A percentile compares a stretch with the other conserved stretches of the same genome.
Conservation (phyloP, 768 basidiomycete species). For the Boletus vermiculosoides region DNA sequence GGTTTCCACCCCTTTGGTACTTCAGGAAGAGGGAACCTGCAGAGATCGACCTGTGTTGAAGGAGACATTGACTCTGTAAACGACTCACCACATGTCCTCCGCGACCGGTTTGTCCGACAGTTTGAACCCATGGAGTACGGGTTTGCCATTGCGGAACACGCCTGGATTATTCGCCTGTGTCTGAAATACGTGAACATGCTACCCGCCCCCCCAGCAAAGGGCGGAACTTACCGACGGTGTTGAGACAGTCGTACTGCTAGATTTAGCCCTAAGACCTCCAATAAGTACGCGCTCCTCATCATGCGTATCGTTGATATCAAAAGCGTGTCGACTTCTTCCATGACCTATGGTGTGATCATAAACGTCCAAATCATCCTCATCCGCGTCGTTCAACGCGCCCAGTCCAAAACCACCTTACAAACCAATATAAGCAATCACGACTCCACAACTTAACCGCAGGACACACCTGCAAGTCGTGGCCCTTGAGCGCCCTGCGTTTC, state of each 20-base stretch:
- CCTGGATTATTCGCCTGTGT: constrained; percentile 3
- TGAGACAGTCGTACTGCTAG: constrained; percentile 1
- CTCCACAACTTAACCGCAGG: not conserved
- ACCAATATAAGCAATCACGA: constrained; percentile 1
- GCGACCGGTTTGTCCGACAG: constrained; percentile 63
- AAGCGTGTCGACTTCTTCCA: constrained; percentile 54
- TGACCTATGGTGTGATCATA: constrained; percentile 53
- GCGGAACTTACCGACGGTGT: constrained; percentile 13
- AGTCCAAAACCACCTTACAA: constrained; percentile 79
- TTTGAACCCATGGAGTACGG: constrained; percentile 73
- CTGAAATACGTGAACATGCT: constrained; percentile 23
- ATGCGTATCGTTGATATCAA: constrained; percentile 61
- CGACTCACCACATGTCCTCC: constrained; percentile 65
- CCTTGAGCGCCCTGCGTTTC: constrained; percentile 33
- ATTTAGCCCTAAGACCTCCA: constrained; percentile 31
- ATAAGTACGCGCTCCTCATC: constrained; percentile 57
- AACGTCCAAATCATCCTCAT: constrained; percentile 87
- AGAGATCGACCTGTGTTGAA: constrained; percentile 16
- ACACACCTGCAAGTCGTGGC: constrained; percentile 57
- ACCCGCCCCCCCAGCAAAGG: not conserved
- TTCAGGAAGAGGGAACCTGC: constrained; percentile 82
- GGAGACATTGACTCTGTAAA: constrained; percentile 9
- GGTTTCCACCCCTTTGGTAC: constrained; percentile 85
- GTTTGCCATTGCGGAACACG: constrained; percentile 72
- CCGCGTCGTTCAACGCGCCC: constrained; percentile 89